Conservation (phyloP, 2,329 filamentous ascomycete species). For the Neurospora sp. region DNA sequence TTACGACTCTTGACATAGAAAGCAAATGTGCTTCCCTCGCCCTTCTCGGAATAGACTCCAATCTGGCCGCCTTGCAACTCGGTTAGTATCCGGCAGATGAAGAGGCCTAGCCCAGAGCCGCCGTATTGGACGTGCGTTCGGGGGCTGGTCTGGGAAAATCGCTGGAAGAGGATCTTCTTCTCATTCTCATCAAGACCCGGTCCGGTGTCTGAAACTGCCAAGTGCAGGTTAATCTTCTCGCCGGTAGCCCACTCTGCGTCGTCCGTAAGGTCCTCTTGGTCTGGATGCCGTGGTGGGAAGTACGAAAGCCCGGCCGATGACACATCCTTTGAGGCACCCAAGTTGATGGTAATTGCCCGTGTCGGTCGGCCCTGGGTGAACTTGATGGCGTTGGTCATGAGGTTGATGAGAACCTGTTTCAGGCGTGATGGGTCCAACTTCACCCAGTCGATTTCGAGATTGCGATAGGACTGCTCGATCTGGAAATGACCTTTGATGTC, state of each 20-base stretch:
- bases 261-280: constrained; percentile 36
- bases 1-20: constrained; percentile 65
- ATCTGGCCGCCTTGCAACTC: constrained; percentile 73
- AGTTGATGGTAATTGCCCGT: constrained; percentile 50
- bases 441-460: constrained; percentile 59
- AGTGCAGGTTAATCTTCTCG: constrained; percentile 61
- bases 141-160: constrained; percentile 69
- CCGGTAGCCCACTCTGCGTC: constrained; percentile 61
- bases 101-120: constrained; percentile 65
- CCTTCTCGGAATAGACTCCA: constrained; percentile 57
- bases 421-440: constrained; percentile 66
- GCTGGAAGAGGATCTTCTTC: constrained; percentile 63
- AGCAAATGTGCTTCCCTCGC: constrained; percentile 62
- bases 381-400: constrained; percentile 59
- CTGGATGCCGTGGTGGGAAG: constrained; percentile 34
- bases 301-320: constrained; percentile 33
- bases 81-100: constrained; percentile 66
- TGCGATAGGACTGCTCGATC: constrained; percentile 56
- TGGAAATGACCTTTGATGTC: constrained; percentile 61
- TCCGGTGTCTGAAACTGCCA: constrained; percentile 63
- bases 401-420: constrained; percentile 65
- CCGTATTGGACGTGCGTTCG: constrained; percentile 70
- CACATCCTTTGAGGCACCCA: constrained; percentile 51
- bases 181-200: constrained; percentile 60
- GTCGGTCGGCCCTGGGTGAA: constrained; percentile 52